Percentiles rank a stretch among this genome's conserved stretches.
These are phyloP conservation scores for Kwoniella shivajii DNA, from an alignment of 1,284 basidiomycete genomes.

Conservation along the genomic window DNA sequence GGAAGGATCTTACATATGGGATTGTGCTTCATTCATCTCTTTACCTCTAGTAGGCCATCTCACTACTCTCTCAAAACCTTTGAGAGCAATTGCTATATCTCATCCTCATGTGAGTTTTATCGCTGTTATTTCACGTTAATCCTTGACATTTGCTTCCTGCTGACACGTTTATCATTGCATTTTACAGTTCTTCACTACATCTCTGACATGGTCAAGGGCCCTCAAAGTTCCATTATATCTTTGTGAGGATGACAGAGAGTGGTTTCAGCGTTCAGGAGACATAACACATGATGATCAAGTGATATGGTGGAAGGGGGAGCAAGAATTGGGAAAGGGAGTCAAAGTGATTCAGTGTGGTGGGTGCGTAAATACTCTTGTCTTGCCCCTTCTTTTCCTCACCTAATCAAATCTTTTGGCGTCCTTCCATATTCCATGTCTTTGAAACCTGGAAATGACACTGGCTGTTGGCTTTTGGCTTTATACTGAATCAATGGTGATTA, in stretches of 20 bases:
- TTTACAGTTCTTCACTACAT: slow-evolving; percentile 50
- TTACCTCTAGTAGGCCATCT: slow-evolving; percentile 38
- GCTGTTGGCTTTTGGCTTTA: not conserved
- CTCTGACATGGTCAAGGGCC: slow-evolving; percentile 49
- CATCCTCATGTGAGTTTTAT: slow-evolving; percentile 48
- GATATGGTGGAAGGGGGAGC: slow-evolving; percentile 34
- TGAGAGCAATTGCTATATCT: slow-evolving; percentile 50
- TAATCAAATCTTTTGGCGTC: too few species aligned
- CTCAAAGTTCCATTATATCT: slow-evolving; percentile 48
- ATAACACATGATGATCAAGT: slow-evolving; percentile 32
- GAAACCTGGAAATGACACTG: too few species aligned
- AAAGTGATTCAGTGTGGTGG: slow-evolving; percentile 50
- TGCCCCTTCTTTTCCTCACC: too few species aligned
- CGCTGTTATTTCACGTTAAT: not conserved
- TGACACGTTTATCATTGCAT: not conserved
- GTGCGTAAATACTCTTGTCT: too few species aligned
- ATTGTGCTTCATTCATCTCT: slow-evolving; percentile 47
- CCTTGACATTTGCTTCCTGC: not conserved
- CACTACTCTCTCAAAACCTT: slow-evolving; percentile 25
- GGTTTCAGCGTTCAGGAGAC: slow-evolving; percentile 43
- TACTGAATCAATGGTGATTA: slow-evolving; percentile 9
- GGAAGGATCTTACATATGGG: slow-evolving; percentile 50
- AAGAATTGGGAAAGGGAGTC: slow-evolving; percentile 31
- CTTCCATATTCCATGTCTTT: not conserved
- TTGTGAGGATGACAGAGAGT: slow-evolving; percentile 41